phyloP scores from a whole-genome alignment of 164 flowering plant species.

The Vitis rupestris region DNA sequence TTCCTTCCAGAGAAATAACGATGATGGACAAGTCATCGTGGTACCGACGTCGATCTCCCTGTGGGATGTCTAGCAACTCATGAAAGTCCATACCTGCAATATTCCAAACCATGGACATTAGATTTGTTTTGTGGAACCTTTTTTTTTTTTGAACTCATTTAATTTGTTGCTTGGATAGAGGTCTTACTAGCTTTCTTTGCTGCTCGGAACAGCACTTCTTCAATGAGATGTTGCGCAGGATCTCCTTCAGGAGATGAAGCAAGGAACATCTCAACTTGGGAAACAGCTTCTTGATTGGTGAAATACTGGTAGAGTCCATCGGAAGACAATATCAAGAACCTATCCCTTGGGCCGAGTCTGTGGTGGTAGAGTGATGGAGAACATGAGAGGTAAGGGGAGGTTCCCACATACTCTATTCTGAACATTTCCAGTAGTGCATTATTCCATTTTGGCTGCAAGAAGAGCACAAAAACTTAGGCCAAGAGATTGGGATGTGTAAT shows the following conservation, averaged over 20 bases:
- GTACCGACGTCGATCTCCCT: slow-evolving; percentile 71
- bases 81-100: slow-evolving; percentile 72
- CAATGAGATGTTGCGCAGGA: slow-evolving; percentile 83
- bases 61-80: slow-evolving; percentile 77
- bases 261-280: slow-evolving; percentile 69
- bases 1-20: slow-evolving; percentile 71
- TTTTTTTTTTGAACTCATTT: too few relatives aligned
- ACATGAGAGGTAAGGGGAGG: slow-evolving; percentile 70
- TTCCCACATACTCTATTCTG: slow-evolving; percentile 69
- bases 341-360: slow-evolving; percentile 53
- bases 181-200: slow-evolving; percentile 78
- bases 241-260: slow-evolving; percentile 72
- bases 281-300: slow-evolving; percentile 79
- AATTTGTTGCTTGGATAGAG: not conserved
- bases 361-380: slow-evolving; percentile 63
- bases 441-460: slow-evolving; percentile 80
- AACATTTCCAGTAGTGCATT: slow-evolving; percentile 75
- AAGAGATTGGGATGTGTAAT: not conserved
- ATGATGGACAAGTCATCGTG: slow-evolving; percentile 81
- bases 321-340: slow-evolving; percentile 71
- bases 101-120: not conserved
- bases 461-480: not conserved
- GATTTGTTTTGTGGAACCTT: too few relatives aligned
- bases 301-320: slow-evolving; percentile 87
- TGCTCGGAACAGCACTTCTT: slow-evolving; percentile 72